A percentile compares a stretch with the other conserved stretches of the same genome.
phyloP scores from a whole-genome alignment of 306 rosid species.

The Purshia tridentata region DNA sequence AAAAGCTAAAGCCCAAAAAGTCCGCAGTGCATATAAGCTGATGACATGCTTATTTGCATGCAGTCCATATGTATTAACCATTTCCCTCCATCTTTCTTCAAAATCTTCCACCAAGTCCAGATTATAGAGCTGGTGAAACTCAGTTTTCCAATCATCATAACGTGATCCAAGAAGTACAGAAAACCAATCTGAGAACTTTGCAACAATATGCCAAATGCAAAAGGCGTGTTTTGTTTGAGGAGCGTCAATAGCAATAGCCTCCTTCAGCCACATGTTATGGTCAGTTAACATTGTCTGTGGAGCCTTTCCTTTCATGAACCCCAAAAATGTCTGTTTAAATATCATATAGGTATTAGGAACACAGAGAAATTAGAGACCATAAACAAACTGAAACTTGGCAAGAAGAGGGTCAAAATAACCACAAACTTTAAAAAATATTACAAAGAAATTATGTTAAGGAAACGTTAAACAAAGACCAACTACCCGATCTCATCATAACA shows the following conservation, averaged over 20 bases:
- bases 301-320: slow-evolving; percentile 82
- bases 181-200: slow-evolving; percentile 87
- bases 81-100: slow-evolving; percentile 74
- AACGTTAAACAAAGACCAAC: neutral
- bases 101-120: slow-evolving; percentile 64
- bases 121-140: slow-evolving; percentile 73
- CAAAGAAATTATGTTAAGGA: neutral
- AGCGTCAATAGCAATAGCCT: slow-evolving; percentile 67
- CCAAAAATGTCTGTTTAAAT: slow-evolving; percentile 58
- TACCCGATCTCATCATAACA: neutral
- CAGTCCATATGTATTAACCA: slow-evolving; percentile 69
- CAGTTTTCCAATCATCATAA: slow-evolving; percentile 80
- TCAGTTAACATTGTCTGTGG: slow-evolving; percentile 76
- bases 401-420: slow-evolving; percentile 13
- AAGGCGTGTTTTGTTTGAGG: slow-evolving; percentile 73
- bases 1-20: slow-evolving; percentile 80
- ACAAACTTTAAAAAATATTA: neutral
- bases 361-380: neutral
- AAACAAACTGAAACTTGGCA: neutral
- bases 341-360: slow-evolving; percentile 16
- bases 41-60: slow-evolving; percentile 65
- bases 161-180: slow-evolving; percentile 62
- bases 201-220: slow-evolving; percentile 77
- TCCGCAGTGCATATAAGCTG: slow-evolving; percentile 67
- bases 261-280: slow-evolving; percentile 90